phyloP scores from a whole-genome alignment of 2,329 filamentous ascomycete genomes.

The Bertia moriformis region DNA sequence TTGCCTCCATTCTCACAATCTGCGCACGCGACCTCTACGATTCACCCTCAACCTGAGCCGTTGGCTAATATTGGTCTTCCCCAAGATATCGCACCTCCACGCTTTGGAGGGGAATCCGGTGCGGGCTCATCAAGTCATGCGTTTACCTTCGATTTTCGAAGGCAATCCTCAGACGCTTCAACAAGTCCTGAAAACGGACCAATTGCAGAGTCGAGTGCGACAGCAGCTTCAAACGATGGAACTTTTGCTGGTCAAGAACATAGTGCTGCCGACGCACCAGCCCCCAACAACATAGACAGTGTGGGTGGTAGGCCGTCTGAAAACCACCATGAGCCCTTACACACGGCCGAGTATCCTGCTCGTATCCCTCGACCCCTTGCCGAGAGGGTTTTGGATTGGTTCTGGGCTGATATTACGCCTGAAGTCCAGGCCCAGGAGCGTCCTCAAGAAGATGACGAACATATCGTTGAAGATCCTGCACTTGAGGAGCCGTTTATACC shows the following conservation, averaged over 20 bases:
- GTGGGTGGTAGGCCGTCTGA: no score
- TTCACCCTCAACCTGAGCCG: neutral
- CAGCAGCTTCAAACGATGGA: neutral
- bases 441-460: conserved; percentile 48
- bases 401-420: neutral
- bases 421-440: conserved; percentile 5
- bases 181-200: no score
- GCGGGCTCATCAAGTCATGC: neutral
- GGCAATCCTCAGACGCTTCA: no score
- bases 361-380: neutral
- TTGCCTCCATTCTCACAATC: no score
- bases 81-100: neutral
- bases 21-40: neutral
- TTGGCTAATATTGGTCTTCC: no score
- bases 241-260: neutral
- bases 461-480: conserved; percentile 26
- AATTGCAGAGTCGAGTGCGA: neutral
- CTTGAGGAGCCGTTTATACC: conserved; percentile 5
- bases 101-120: neutral
- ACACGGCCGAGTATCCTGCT: neutral
- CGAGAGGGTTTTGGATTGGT: neutral
- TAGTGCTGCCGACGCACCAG: neutral
- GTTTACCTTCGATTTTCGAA: conserved; percentile 1
- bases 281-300: no score
- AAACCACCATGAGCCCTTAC: no score